Base-by-base conservation (phyloP, 371 early-diverging fungal species). In the Mucor sp. region DNA sequence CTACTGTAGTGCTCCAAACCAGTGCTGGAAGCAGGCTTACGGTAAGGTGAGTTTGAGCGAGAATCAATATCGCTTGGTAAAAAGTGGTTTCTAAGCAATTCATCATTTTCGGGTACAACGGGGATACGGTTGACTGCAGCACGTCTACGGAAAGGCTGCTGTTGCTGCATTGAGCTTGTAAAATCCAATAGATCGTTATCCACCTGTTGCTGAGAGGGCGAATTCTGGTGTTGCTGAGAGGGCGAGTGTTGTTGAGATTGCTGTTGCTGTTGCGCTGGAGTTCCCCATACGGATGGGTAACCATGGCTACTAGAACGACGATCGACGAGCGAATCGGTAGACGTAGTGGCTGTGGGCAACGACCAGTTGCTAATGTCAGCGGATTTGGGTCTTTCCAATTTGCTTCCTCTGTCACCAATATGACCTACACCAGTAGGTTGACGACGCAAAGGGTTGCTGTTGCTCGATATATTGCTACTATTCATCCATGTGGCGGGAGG, bases 361-460 rank as follows among this genome's bases (percentile, higher is more conserved):
- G 86, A 83, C 90, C 91, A 90, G 53, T 89, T 82, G 17, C 86
- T 85, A 17, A 88, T 89, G 35, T 86, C 80, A 1, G 89, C 89
- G 1, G 90, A 88, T 53, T 84, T 86, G 17, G 90, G 90, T 28
- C 89, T 65, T 35, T 67, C 73, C 50, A 58, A 11, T 25, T 65
- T 67, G 12, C 37, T 65, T 33, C 47, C 58, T 30, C 68, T 65
- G 56, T 74, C 74, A 6, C 78, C 78, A 60, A 78, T 78, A 30
- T 69, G 67, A 15, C 78, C 73, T 4, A 74, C 69, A 37, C 23
- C 39, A 17, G 62, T 21, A 8, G 48, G 62, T 32, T 50, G 69
- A 35, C 69, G 71, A 41, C 48, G 58, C 14, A 48, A n/a, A 23
- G 4, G 33, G 39, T 53, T 63, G 25, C 37, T 41, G 33, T 17